These are phyloP conservation scores for Tylopilus sp. DNA, from an alignment of 1,284 basidiomycete species.

Conservation along the genomic window DNA sequence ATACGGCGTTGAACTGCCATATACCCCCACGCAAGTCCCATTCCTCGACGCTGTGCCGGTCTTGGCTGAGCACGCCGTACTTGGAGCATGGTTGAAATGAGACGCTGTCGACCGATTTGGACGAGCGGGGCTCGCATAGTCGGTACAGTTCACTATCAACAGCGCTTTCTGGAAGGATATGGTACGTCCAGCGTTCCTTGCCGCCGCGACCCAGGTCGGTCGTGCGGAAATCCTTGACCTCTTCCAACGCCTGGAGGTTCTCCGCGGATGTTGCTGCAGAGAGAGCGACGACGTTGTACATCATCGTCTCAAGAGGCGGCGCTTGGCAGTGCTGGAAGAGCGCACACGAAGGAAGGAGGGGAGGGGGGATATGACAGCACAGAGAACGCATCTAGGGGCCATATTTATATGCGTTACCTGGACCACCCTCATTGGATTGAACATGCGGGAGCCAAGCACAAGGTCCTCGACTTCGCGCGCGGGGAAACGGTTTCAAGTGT, in stretches of 20 bases:
- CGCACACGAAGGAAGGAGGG: conserved; percentile 4
- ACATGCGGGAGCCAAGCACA: conserved; percentile 13
- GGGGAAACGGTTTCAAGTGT: conserved; percentile 17
- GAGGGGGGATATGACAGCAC: conserved; percentile 16
- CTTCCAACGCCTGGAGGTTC: conserved; percentile 45
- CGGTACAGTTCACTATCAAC: conserved; percentile 46
- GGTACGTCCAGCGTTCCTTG: conserved; percentile 52
- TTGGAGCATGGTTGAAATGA: conserved; percentile 58
- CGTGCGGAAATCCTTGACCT: conserved; percentile 47
- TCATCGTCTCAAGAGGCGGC: conserved; percentile 26
- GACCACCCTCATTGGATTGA: neutral
- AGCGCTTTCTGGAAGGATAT: conserved; percentile 43
- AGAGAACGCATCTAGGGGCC: conserved; percentile 1
- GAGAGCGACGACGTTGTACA: conserved; percentile 39
- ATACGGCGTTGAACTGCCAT: conserved; percentile 57
- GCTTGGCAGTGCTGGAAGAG: conserved; percentile 5
- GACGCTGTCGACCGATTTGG: conserved; percentile 44
- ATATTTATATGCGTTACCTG: conserved; percentile 25
- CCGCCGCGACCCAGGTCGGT: conserved; percentile 57
- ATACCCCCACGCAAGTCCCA: conserved; percentile 51
- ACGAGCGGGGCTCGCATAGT: conserved; percentile 35
- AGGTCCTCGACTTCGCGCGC: conserved; percentile 10
- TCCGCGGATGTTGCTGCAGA: conserved; percentile 45
- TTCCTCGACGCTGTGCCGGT: conserved; percentile 50
- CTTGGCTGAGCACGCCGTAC: conserved; percentile 47